A percentile compares a stretch with the other conserved stretches of the same genome.
These are phyloP conservation scores for Elsinoe arachidis DNA, from an alignment of 2,329 filamentous ascomycete species.

Conservation along the genomic window DNA sequence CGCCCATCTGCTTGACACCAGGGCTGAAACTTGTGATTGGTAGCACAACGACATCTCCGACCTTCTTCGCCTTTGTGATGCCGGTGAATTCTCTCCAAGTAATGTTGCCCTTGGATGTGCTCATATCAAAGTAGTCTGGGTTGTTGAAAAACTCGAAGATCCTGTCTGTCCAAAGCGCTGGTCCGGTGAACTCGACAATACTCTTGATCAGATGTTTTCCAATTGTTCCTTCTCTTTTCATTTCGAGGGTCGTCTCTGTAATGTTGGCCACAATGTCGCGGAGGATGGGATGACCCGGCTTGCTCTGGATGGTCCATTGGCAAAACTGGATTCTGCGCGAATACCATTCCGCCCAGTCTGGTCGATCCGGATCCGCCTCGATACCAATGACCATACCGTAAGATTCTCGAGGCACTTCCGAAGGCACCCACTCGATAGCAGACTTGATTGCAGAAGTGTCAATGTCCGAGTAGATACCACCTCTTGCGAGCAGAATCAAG, in stretches of 20 bases:
- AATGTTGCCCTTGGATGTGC: conserved; percentile 60
- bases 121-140: conserved; percentile 73
- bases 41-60: conserved; percentile 86
- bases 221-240: conserved; percentile 61
- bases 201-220: conserved; percentile 55
- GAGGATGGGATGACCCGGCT: conserved; percentile 86
- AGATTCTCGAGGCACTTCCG: conserved; percentile 62
- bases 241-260: conserved; percentile 67
- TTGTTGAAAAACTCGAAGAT: conserved; percentile 95
- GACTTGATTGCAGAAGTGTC: conserved; percentile 80
- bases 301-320: conserved; percentile 97
- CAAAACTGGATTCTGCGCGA: conserved; percentile 94
- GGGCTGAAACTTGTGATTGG: conserved; percentile 97
- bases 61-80: conserved; percentile 71
- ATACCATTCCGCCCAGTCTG: conserved; percentile 94
- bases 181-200: conserved; percentile 90
- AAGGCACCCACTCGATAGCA: conserved; percentile 79
- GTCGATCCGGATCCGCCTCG: conserved; percentile 87
- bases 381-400: conserved; percentile 89
- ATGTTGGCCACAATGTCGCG: conserved; percentile 81
- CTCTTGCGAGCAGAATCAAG: conserved; percentile 63
- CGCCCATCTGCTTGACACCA: conserved; percentile 86
- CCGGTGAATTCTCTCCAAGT: conserved; percentile 84
- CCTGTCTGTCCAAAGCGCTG: conserved; percentile 86
- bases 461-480: conserved; percentile 72